Evolutionary conservation across 164 flowering plant genomes (phyloP), one percentile per base, ranked within the genome.

Genomic region (Kingdonia uniflora): DNA sequence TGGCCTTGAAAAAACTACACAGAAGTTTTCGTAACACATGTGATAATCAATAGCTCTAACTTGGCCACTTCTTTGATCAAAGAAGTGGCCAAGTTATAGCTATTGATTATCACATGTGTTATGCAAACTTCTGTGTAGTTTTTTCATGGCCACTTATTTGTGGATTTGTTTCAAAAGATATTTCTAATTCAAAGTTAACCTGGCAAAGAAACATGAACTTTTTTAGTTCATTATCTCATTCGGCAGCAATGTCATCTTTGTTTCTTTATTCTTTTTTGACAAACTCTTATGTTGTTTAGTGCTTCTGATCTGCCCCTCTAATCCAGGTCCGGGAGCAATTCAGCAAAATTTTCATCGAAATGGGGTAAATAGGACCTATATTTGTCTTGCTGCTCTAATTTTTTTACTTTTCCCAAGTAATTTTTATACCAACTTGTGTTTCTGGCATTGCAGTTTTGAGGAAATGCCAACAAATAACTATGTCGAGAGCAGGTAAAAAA

Each of bases 401-500:
- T 51, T 2, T 21, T n/a, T 16, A 29, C 12, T 20, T 2, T 12
- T 12, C 29, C 40, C 26, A 11, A 15, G 19, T 44, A 17, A 41
- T 11, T 39, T 40, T 40, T 56, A 35, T 39, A 17, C 16, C 8
- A 33, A 42, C 37, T 3, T 47, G 29, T 20, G 19, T 39, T 43
- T 57, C 45, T 21, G 37, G 47, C 39, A 5, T 20, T 76, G 72
- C 85, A 92, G 99, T 45, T 92, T 88, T 61, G 95, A 88, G 76
- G 97, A 88, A 75, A 88, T 92, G 99, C 95, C 97, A 26, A 92
- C 99, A 48, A 82, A 86, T 65, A 86, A 80, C 61, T 92, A 55
- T 76, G 95, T 88, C 24, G 99, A 92, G 56, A 86, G 90, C 86
- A 82, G 97, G 95, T 89, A 65, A 15, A 44, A n/a, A 13, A 19